phyloP scores from a whole-genome alignment of 2,329 filamentous ascomycete species.

The Tolypocladium guangdongense region DNA sequence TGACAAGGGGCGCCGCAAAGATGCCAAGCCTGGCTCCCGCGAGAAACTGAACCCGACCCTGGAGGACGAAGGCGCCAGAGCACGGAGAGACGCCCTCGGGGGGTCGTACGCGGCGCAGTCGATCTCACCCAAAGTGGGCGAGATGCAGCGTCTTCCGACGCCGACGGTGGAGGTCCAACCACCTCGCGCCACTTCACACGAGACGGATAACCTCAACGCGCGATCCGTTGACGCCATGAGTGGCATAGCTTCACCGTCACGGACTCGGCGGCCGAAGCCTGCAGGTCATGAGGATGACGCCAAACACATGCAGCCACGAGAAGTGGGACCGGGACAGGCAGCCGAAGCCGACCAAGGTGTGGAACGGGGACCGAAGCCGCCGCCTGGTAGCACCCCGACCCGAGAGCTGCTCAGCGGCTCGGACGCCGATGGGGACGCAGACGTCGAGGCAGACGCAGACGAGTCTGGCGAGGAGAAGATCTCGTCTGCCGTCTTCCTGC shows the following conservation, averaged over 20 bases:
- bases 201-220: conserved; percentile 10
- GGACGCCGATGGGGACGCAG: conserved; percentile 6
- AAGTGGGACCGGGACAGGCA: conserved; percentile 15
- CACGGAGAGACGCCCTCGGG: background rate
- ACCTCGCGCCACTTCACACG: background rate
- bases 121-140: background rate
- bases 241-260: conserved; percentile 5
- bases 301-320: conserved; percentile 9
- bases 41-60: conserved; percentile 30
- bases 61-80: conserved; percentile 15
- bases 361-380: conserved; percentile 21
- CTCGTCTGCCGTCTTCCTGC: conserved; percentile 74
- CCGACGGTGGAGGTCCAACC: background rate
- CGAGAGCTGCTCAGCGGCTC: conserved; percentile 25
- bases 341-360: conserved; percentile 11
- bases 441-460: conserved; percentile 31
- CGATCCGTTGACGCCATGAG: conserved; percentile 1
- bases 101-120: background rate
- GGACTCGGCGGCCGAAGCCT: conserved; percentile 8
- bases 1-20: conserved; percentile 44
- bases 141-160: background rate
- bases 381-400: conserved; percentile 26
- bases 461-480: conserved; percentile 75
- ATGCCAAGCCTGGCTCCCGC: conserved; percentile 24
- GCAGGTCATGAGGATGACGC: conserved; percentile 11